phyloP scores from a whole-genome alignment of 345 rosid species.

The Adansonia digitata region DNA sequence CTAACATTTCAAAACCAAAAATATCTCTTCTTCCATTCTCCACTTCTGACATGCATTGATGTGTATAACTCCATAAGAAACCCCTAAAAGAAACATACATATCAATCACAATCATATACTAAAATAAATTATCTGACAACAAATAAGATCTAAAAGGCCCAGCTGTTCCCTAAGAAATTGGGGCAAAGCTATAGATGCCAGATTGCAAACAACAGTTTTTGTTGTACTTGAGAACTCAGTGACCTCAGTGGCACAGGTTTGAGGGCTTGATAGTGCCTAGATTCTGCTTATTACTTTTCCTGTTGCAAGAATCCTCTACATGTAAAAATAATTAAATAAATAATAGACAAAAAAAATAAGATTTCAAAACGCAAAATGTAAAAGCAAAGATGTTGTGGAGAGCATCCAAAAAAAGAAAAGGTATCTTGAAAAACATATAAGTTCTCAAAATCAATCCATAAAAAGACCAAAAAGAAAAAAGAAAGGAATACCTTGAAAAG shows the following conservation, averaged over 20 bases:
- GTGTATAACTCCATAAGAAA: slow-evolving; percentile 9
- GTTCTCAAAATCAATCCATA: background rate
- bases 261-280: slow-evolving; percentile 46
- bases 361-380: background rate
- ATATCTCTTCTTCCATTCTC: slow-evolving; percentile 54
- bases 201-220: slow-evolving; percentile 49
- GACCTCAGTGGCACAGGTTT: slow-evolving; percentile 40
- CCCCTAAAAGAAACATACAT: slow-evolving; percentile 31
- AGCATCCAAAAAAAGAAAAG: background rate
- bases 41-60: background rate
- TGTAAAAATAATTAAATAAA: background rate
- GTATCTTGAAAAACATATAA: background rate
- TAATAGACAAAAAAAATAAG: background rate
- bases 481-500: slow-evolving; percentile 29
- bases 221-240: slow-evolving; percentile 41
- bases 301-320: slow-evolving; percentile 38
- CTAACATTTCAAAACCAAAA: slow-evolving; percentile 78
- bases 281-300: slow-evolving; percentile 50
- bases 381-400: background rate
- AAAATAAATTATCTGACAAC: background rate
- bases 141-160: background rate
- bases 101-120: background rate
- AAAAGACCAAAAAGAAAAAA: too few species aligned
- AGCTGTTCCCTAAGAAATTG: slow-evolving; percentile 36
- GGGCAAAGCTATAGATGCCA: slow-evolving; percentile 46